Evolutionary conservation across 768 basidiomycete species (phyloP), one percentile per base, ranked within the genome.

Genomic region (Suillus occidentalis): DNA sequence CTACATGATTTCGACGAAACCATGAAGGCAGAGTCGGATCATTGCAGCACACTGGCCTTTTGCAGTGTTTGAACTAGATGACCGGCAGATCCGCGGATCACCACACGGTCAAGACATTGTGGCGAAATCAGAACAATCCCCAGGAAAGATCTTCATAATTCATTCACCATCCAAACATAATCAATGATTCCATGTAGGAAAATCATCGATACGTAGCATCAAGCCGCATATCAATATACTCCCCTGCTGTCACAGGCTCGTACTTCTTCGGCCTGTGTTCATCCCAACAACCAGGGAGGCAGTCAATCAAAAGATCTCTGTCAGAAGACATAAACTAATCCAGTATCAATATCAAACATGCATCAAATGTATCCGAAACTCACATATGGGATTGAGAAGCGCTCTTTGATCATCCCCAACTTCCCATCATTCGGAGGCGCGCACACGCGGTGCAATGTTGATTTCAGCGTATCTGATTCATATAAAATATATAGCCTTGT

Each of bases 381-480:
- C 65, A 85, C 84, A 69, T 87, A 88, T 40, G 88, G 87, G 66
- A 89, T 88, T 0, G 87, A 88, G 68, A 86, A 88, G 34, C 87
- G 77, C 40, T 81, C 81, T 1, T 82, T 84, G 1, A 83, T 78
- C 74, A 82, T 80, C 6, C 72, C 76, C 36, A 58, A 52, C 50
- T 53, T 60, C 40, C 57, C 50, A 31, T 67, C 25, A 64, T 67
- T 57, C 9, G 65, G 72, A 25, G 82, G 84, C 2, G 81, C 79
- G 43, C 81, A 77, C 5, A 87, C 85, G 22, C 85, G 84, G 69
- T 86, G 85, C 10, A 84, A 67, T 0, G 85, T 83, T 31, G 70
- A 71, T 73, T 79, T 65, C 65, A 73, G 57, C 68, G 73, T 63
- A 66, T 72, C 76, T 76, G 31, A 28, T 14, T 5, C 6, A 43